Evolutionary conservation across 164 flowering plant genomes (phyloP).

Genomic region (Stephania japonica): DNA sequence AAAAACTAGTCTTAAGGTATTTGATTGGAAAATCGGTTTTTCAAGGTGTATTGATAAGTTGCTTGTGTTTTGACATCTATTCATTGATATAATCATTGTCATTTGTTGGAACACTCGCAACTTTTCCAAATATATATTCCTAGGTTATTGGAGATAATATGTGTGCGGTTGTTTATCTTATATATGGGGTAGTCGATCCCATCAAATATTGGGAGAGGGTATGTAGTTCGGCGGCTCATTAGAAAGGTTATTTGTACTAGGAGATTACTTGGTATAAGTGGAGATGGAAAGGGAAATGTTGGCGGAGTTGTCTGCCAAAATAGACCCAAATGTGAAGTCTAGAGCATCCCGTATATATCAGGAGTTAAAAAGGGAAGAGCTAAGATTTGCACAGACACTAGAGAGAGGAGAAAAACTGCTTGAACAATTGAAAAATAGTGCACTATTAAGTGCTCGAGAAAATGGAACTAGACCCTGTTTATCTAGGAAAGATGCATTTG

Average conservation of each 20-base stretch:
- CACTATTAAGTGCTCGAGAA: constrained; percentile 33
- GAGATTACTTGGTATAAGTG: constrained; percentile 76
- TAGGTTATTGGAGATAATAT: constrained; percentile 90
- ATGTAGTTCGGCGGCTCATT: constrained; percentile 84
- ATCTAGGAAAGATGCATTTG: constrained; percentile 85
- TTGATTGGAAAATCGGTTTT: background rate
- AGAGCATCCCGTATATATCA: constrained; percentile 59
- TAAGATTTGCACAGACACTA: constrained; percentile 74
- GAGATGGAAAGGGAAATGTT: constrained; percentile 48
- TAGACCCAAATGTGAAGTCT: constrained; percentile 61
- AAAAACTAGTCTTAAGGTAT: constrained; percentile 70
- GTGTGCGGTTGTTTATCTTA: constrained; percentile 86
- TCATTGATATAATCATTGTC: background rate
- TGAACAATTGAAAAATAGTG: constrained; percentile 62
- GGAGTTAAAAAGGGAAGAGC: constrained; percentile 82
- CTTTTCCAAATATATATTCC: constrained; percentile 3
- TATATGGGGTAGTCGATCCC: constrained; percentile 92
- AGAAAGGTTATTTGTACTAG: constrained; percentile 86
- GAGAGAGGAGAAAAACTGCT: constrained; percentile 95
- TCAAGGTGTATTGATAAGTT: no score
- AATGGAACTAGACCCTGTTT: constrained; percentile 47
- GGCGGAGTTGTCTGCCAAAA: constrained; percentile 76
- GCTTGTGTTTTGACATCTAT: background rate
- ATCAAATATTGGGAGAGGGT: constrained; percentile 96
- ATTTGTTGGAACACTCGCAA: background rate